Evolutionary conservation across 2,329 filamentous ascomycete species (phyloP).

Genomic region (Fusarium odoratissimum): DNA sequence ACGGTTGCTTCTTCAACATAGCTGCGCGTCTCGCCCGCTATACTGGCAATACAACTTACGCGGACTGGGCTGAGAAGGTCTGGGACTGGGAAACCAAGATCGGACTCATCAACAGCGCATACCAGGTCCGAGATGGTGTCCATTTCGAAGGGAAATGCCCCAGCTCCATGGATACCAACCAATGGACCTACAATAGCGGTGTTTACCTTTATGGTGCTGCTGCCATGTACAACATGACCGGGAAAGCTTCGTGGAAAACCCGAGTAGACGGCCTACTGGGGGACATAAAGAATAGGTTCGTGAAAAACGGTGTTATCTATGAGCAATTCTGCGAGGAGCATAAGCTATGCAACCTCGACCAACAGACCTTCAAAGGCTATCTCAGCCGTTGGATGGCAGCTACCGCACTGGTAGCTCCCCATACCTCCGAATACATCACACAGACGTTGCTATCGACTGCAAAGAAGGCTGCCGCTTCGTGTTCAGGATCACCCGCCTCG

Average conservation of each 20-base stretch:
- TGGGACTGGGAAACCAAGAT: constrained; percentile 73
- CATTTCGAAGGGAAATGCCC: constrained; percentile 42
- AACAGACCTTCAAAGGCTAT: constrained; percentile 82
- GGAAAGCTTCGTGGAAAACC: constrained; percentile 64
- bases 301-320: constrained; percentile 64
- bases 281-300: constrained; percentile 64
- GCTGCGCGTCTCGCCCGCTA: constrained; percentile 79
- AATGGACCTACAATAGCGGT: constrained; percentile 78
- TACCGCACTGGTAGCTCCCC: constrained; percentile 64
- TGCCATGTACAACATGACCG: constrained; percentile 73
- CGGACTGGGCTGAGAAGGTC: constrained; percentile 76
- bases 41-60: constrained; percentile 82
- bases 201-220: constrained; percentile 72
- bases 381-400: constrained; percentile 73
- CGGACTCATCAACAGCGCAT: constrained; percentile 67
- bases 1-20: constrained; percentile 77
- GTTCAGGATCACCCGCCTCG: constrained; percentile 57
- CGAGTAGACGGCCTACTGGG: constrained; percentile 69
- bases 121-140: constrained; percentile 64
- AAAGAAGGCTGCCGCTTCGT: constrained; percentile 64
- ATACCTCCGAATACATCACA: constrained; percentile 1
- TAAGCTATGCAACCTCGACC: constrained; percentile 74
- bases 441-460: neutral
- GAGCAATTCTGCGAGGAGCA: constrained; percentile 75
- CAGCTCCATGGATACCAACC: constrained; percentile 49